Percentiles rank a stretch among this genome's conserved stretches.
Evolutionary conservation across 805 yeast genomes (phyloP).

Genomic region (Zygosaccharomyces bailii): DNA sequence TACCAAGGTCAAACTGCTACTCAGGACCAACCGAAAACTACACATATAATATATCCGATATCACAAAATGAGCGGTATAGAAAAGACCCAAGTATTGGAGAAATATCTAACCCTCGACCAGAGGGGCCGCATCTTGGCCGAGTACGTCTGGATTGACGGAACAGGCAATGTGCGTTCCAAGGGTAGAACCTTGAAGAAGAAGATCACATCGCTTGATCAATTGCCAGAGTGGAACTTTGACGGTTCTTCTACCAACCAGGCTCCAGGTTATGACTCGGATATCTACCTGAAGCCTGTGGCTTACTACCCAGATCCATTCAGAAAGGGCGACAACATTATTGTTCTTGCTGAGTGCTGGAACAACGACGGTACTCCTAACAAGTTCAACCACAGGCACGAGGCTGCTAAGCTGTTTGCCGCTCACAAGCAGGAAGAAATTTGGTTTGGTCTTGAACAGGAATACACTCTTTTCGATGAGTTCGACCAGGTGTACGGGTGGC

Average conservation of each 20-base stretch:
- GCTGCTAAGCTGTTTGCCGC: slow-evolving; percentile 93
- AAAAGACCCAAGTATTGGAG: slow-evolving; percentile 73
- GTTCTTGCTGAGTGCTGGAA: slow-evolving; percentile 96
- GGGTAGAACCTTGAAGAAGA: slow-evolving; percentile 77
- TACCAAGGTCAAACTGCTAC: neutral
- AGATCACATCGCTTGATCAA: slow-evolving; percentile 71
- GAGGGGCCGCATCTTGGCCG: slow-evolving; percentile 85
- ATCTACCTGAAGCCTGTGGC: slow-evolving; percentile 94
- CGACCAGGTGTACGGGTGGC: slow-evolving; percentile 96
- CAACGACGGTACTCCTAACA: slow-evolving; percentile 98
- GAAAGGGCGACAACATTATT: slow-evolving; percentile 94
- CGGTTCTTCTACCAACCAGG: slow-evolving; percentile 98
- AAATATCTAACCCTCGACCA: slow-evolving; percentile 84
- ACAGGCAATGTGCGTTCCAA: slow-evolving; percentile 88
- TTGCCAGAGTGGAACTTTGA: slow-evolving; percentile 99
- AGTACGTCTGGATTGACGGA: slow-evolving; percentile 97
- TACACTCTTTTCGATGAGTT: slow-evolving; percentile 92
- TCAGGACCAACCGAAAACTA: neutral
- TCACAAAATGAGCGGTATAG: slow-evolving; percentile 26
- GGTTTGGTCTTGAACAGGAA: slow-evolving; percentile 99
- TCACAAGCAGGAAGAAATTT: slow-evolving; percentile 75
- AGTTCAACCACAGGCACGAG: slow-evolving; percentile 96
- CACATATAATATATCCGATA: neutral
- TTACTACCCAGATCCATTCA: slow-evolving; percentile 92
- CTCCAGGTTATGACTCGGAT: slow-evolving; percentile 97